A percentile compares a stretch with the other conserved stretches of the same genome.
These are phyloP conservation scores for Fraxinus cuspidata DNA, from an alignment of 257 asterid genomes.

Conservation along the genomic window DNA sequence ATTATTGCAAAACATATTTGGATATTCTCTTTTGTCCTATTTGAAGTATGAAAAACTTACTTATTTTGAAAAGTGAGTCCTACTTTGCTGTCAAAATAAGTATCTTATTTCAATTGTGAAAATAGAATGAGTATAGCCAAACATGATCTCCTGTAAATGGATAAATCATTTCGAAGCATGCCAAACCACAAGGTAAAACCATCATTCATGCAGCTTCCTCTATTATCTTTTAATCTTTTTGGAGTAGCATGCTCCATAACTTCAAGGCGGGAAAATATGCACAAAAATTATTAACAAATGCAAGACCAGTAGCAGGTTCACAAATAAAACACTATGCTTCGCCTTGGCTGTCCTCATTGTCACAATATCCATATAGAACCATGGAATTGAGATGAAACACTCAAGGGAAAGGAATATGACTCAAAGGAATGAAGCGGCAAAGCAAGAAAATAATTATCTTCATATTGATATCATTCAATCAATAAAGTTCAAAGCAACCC, in stretches of 20 bases:
- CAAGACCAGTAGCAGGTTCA: slow-evolving; percentile 3
- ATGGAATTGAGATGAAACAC: not conserved
- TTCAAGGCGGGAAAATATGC: not conserved
- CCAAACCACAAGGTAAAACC: not conserved
- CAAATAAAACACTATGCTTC: not conserved
- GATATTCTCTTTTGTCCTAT: not conserved
- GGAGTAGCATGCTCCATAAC: slow-evolving; percentile 1
- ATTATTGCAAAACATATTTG: slow-evolving; percentile 2
- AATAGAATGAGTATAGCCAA: not conserved
- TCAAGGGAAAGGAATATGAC: not conserved
- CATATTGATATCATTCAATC: not conserved
- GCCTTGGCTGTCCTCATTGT: slow-evolving; percentile 3
- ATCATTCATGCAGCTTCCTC: slow-evolving; percentile 5
- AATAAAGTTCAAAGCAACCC: slow-evolving; percentile 14
- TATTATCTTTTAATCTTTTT: not conserved
- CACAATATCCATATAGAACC: not conserved
- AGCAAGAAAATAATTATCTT: not conserved
- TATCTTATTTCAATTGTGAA: not conserved
- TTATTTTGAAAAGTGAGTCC: not conserved
- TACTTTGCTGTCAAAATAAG: not conserved
- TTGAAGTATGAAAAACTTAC: not conserved
- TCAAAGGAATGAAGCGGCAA: not conserved
- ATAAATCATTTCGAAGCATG: slow-evolving; percentile 19
- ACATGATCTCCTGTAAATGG: not conserved
- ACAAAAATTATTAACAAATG: not conserved